Conservation (phyloP, 176 grass and related monocot genomes). For the Musa beccarii region DNA sequence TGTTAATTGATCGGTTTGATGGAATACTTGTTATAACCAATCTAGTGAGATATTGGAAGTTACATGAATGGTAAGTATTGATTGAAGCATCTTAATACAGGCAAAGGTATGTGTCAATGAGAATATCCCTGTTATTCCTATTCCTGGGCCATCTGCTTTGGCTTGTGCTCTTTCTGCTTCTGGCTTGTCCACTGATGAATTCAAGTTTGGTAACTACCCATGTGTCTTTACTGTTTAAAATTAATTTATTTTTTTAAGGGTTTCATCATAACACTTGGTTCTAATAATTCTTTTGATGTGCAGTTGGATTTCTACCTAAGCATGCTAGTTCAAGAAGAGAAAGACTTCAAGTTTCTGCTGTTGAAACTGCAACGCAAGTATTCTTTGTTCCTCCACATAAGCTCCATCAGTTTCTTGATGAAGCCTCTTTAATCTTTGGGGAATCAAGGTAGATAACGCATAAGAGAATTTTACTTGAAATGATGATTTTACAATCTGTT, state of each 20-base stretch:
- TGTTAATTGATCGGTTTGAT: no score
- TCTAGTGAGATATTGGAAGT: not conserved
- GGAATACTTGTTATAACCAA: no score
- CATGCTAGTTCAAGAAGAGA: constrained; percentile 58
- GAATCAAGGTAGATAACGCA: constrained; percentile 43
- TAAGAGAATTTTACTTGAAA: not conserved
- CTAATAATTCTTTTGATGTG: constrained; percentile 3
- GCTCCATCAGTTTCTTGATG: constrained; percentile 69
- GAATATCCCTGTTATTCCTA: constrained; percentile 65
- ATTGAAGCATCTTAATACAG: constrained; percentile 29
- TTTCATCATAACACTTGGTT: not conserved
- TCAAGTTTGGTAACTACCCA: constrained; percentile 67
- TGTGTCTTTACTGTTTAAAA: constrained; percentile 5
- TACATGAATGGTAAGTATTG: not conserved
- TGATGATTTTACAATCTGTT: not conserved
- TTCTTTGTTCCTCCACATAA: constrained; percentile 90
- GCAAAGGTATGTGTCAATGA: constrained; percentile 65
- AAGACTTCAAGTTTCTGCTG: constrained; percentile 62
- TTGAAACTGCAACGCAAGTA: constrained; percentile 74
- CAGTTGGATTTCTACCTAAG: constrained; percentile 94
- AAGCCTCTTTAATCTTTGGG: constrained; percentile 64
- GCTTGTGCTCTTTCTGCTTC: constrained; percentile 83
- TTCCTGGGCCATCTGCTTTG: constrained; percentile 78
- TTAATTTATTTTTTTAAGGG: constrained; percentile 2
- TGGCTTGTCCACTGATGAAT: constrained; percentile 74